phyloP scores from a whole-genome alignment of 495 filamentous ascomycete species.

The Penicillium argentinense region DNA sequence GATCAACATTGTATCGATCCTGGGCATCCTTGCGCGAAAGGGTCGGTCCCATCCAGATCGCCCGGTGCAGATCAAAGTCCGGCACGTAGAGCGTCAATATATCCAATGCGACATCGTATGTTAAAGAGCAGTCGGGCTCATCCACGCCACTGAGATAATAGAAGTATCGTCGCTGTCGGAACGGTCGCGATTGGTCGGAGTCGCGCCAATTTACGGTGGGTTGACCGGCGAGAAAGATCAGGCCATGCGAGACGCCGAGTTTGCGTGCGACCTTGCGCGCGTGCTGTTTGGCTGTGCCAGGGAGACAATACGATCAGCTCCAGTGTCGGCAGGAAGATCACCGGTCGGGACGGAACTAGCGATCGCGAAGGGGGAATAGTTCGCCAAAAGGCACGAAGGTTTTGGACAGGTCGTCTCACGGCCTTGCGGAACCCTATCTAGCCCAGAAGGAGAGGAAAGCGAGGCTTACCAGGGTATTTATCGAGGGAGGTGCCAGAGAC shows the following conservation, averaged over 20 bases:
- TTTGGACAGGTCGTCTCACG: not conserved
- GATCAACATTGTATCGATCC: constrained; percentile 74
- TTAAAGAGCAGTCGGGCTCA: constrained; percentile 76
- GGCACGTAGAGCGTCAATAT: constrained; percentile 89
- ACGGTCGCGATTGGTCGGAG: constrained; percentile 72
- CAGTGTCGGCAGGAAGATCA: constrained; percentile 4
- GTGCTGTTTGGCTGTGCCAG: constrained; percentile 70
- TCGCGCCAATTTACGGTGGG: constrained; percentile 72
- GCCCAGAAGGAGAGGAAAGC: not conserved
- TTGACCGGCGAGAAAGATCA: constrained; percentile 84
- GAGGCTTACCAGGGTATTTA: constrained; percentile 45
- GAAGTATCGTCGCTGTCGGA: constrained; percentile 87
- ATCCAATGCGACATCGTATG: constrained; percentile 73
- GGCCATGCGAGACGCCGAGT: constrained; percentile 59
- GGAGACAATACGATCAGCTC: constrained; percentile 16
- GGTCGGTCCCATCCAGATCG: constrained; percentile 95
- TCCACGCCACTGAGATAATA: constrained; percentile 89
- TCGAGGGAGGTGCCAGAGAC: constrained; percentile 32
- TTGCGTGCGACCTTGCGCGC: constrained; percentile 68
- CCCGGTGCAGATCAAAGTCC: constrained; percentile 78
- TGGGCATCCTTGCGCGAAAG: constrained; percentile 71
- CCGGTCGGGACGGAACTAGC: constrained; percentile 4
- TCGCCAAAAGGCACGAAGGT: constrained; percentile 4
- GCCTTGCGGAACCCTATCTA: constrained; percentile 9
- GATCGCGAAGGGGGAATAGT: not conserved